phyloP scores from a whole-genome alignment of 176 grass and related monocot genomes.

The Oropetium thomaeum region DNA sequence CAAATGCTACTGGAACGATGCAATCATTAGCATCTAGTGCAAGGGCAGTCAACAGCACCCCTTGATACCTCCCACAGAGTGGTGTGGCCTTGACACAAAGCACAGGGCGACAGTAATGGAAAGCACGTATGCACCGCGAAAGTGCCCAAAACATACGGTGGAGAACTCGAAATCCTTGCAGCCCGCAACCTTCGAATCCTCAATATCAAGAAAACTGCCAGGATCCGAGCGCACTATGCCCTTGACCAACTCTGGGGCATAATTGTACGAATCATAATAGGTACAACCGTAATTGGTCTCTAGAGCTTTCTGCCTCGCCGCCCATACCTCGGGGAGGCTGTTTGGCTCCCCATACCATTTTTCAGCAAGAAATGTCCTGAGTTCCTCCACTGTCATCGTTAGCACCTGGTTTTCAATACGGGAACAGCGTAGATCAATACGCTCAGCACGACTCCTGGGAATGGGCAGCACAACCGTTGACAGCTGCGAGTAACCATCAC shows the following conservation, averaged over 20 bases:
- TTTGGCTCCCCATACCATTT: background rate
- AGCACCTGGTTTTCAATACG: background rate
- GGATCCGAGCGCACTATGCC: background rate
- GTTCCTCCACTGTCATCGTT: background rate
- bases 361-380: background rate
- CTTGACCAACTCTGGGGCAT: background rate
- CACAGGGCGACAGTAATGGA: slow-evolving; percentile 10
- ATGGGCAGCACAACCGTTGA: background rate
- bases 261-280: slow-evolving; percentile 29
- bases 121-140: slow-evolving; percentile 4
- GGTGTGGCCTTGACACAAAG: slow-evolving; percentile 27
- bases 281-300: slow-evolving; percentile 8
- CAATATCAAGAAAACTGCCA: slow-evolving; percentile 7
- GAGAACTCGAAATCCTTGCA: slow-evolving; percentile 9
- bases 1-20: slow-evolving; percentile 30
- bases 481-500: background rate
- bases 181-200: slow-evolving; percentile 26
- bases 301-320: background rate
- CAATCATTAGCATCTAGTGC: slow-evolving; percentile 29
- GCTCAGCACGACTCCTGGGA: too few species aligned
- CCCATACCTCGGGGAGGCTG: slow-evolving; percentile 8
- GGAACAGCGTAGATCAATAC: too few species aligned
- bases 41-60: slow-evolving; percentile 6
- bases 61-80: slow-evolving; percentile 34
- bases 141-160: slow-evolving; percentile 27